phyloP scores from a whole-genome alignment of 106 monocot species.

The Apostasia shenzhenica region DNA sequence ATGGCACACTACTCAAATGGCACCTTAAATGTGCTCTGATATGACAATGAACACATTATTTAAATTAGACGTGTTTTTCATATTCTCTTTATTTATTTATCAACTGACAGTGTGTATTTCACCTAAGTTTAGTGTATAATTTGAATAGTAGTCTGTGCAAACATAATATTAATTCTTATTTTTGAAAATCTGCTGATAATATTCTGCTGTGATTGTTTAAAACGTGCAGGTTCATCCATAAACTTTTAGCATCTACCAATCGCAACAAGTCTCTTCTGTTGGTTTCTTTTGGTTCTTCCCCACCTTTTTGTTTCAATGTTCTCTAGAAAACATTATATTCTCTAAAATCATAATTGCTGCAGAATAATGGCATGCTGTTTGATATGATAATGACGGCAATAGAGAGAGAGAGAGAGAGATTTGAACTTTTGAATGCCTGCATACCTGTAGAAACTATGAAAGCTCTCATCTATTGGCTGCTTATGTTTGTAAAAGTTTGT shows the following conservation, averaged over 20 bases:
- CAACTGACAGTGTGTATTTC: not conserved
- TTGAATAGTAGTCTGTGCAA: too few species aligned
- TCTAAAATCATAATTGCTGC: not conserved
- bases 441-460: too few species aligned
- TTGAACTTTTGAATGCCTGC: too few species aligned
- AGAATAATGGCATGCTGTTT: not conserved
- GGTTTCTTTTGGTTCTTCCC: not conserved
- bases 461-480: too few species aligned
- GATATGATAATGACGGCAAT: not conserved
- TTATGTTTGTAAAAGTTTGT: too few species aligned
- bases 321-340: not conserved
- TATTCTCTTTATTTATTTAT: not conserved
- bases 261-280: not conserved
- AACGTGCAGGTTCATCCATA: not conserved
- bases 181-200: not conserved
- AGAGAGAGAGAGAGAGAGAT: too few species aligned
- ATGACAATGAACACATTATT: too few species aligned
- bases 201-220: not conserved
- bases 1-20: too few species aligned
- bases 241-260: not conserved
- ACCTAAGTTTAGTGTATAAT: not conserved
- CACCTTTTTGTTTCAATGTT: not conserved
- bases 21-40: too few species aligned
- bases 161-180: too few species aligned
- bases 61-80: too few species aligned